Conservation (phyloP, 2,329 filamentous ascomycete genomes). For the Fusarium pseudograminearum region DNA sequence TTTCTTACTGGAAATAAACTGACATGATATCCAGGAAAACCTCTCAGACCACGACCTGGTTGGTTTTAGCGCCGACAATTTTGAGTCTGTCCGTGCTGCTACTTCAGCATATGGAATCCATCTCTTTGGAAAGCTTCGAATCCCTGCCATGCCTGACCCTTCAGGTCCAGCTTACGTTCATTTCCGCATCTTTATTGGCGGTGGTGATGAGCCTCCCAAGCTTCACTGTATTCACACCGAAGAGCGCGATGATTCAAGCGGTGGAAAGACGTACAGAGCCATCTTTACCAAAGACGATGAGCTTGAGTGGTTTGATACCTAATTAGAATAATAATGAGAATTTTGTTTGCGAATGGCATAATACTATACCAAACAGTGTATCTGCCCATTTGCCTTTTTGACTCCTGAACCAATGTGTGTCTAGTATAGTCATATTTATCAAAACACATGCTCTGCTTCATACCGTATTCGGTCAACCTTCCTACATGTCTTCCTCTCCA, state of each 20-base stretch:
- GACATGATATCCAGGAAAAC: constrained; percentile 10
- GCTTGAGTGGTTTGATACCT: constrained; percentile 72
- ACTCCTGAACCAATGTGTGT: constrained; percentile 31
- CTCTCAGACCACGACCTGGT: constrained; percentile 83
- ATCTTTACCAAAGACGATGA: constrained; percentile 92
- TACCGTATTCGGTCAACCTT: constrained; percentile 2
- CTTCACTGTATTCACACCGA: constrained; percentile 92
- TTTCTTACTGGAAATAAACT: background rate
- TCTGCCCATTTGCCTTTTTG: constrained; percentile 29
- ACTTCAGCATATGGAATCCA: constrained; percentile 84
- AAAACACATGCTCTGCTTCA: constrained; percentile 31
- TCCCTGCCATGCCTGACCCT: constrained; percentile 55
- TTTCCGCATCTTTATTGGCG: constrained; percentile 89
- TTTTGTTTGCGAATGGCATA: constrained; percentile 14
- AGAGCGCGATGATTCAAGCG: constrained; percentile 92
- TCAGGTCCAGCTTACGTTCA: constrained; percentile 79
- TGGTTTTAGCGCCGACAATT: constrained; percentile 81
- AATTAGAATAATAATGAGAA: constrained; percentile 21
- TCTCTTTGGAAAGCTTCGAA: constrained; percentile 80
- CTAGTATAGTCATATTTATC: constrained; percentile 29
- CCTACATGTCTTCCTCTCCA: constrained; percentile 69
- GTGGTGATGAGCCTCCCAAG: constrained; percentile 83
- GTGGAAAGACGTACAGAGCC: constrained; percentile 92
- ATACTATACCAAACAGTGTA: constrained; percentile 11
- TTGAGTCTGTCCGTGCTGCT: constrained; percentile 93